phyloP scores from a whole-genome alignment of 192 early-diverging fungal species.

The Coemansia sp. region DNA sequence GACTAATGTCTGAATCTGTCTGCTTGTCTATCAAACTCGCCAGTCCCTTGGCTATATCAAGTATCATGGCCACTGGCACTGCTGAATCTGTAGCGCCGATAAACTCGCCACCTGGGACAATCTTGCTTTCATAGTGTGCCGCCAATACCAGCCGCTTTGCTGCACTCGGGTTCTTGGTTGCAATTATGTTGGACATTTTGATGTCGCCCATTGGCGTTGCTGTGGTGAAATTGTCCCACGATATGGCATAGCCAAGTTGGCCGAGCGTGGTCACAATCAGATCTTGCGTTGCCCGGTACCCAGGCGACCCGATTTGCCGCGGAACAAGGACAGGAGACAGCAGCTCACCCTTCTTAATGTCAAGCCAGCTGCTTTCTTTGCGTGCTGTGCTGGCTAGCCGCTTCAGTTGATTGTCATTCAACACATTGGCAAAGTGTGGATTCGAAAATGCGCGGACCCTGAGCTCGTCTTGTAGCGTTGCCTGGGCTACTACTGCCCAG shows the following conservation, averaged over 20 bases:
- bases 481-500: neutral
- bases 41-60: constrained; percentile 77
- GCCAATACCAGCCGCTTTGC: constrained; percentile 75
- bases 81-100: constrained; percentile 91
- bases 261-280: constrained; percentile 68
- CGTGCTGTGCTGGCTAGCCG: constrained; percentile 16
- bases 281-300: constrained; percentile 66
- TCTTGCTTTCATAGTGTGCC: constrained; percentile 93
- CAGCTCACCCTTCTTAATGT: constrained; percentile 56
- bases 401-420: constrained; percentile 35
- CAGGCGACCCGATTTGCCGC: constrained; percentile 75
- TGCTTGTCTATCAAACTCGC: constrained; percentile 59
- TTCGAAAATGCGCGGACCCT: constrained; percentile 27
- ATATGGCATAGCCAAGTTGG: constrained; percentile 75
- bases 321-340: constrained; percentile 74
- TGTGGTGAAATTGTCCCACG: constrained; percentile 74
- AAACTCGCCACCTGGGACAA: constrained; percentile 65
- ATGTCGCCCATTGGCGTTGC: constrained; percentile 76
- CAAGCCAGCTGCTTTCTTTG: constrained; percentile 33
- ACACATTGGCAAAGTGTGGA: constrained; percentile 26
- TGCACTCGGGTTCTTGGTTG: constrained; percentile 79
- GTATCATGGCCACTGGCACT: constrained; percentile 84
- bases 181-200: constrained; percentile 84
- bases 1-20: constrained; percentile 53
- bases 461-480: neutral